These are phyloP conservation scores for Pistacia integerrima DNA, from an alignment of 345 rosid genomes.

Conservation along the genomic window DNA sequence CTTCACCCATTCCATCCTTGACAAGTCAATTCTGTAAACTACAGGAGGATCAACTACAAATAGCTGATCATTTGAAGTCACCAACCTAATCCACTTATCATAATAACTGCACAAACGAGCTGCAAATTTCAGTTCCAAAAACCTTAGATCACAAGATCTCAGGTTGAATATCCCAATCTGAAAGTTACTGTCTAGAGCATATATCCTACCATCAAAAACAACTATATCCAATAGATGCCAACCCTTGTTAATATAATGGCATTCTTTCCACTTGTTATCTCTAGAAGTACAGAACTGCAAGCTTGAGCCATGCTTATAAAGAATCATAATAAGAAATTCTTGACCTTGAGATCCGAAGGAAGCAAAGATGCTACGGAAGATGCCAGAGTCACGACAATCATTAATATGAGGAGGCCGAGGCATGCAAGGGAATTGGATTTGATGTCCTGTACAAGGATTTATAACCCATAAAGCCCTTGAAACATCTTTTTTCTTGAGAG, in stretches of 20 bases:
- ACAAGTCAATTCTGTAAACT: too few relatives aligned
- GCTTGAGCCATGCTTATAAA: background rate
- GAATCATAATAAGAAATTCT: background rate
- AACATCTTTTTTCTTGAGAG: background rate
- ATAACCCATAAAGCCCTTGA: background rate
- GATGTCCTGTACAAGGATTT: slow-evolving; percentile 1
- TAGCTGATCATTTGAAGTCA: background rate
- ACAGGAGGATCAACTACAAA: too few relatives aligned
- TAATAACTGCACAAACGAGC: too few relatives aligned
- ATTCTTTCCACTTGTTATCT: background rate
- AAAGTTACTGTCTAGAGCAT: too few relatives aligned
- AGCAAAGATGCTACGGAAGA: background rate
- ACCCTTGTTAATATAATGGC: too few relatives aligned
- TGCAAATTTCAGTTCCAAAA: background rate
- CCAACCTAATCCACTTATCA: background rate
- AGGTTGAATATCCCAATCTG: background rate
- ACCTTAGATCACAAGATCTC: background rate
- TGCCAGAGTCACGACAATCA: too few relatives aligned
- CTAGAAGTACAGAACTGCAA: background rate
- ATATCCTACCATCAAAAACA: background rate
- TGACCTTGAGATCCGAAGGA: background rate
- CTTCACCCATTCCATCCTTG: too few relatives aligned
- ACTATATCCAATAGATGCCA: background rate
- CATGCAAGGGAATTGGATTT: background rate
- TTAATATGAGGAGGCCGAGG: background rate